Evolutionary conservation across 495 filamentous ascomycete species (phyloP), one percentile per base, ranked within the genome.

Genomic region (Usnea hakonensis): DNA sequence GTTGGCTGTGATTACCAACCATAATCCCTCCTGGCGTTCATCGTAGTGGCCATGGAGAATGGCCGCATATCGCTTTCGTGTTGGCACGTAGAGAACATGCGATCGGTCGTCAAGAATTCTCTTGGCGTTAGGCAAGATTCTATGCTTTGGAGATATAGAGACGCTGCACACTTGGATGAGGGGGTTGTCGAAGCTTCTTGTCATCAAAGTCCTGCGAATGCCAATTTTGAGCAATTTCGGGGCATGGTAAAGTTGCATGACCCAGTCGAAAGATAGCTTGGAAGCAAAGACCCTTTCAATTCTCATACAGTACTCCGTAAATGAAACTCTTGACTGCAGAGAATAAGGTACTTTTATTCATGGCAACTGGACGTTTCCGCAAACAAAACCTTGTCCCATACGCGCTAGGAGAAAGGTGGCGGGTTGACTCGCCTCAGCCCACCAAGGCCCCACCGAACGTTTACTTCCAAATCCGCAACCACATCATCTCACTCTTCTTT

Each of bases 1-100:
- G 37, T 61, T 69, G 61, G 36, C 62, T 6, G 64, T 67, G n/a
- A 77, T 68, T 5, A 64, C 35, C 52, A 71, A 70, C 68, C 73
- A 71, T 3, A 78, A 66, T 2, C 67, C 66, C 28, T 70, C 60
- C 36, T 58, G 48, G 55, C 58, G 57, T 10, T 59, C 56, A 19
- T 63, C 37, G 26, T 61, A 60, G 9, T 36, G 52, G 9, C 56
- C 46, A 17, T 48, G 53, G 17, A 61, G 7, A 19, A 61, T 23
- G 6, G 35, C 23, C n/a, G 52, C 26, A 16, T 40, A 60, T 33
- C 60, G 41, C 11, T 68, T 56, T 32, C 21, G 30, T 5, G 54
- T 55, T 9, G 36, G 58, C 40, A 17, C 30, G 40, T 58, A 23
- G n/a, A 75, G 68, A 40, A 72, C 65, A 56, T 75, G 68, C 9